Conservation (phyloP, 345 rosid species). For the Arabis hirsuta region DNA sequence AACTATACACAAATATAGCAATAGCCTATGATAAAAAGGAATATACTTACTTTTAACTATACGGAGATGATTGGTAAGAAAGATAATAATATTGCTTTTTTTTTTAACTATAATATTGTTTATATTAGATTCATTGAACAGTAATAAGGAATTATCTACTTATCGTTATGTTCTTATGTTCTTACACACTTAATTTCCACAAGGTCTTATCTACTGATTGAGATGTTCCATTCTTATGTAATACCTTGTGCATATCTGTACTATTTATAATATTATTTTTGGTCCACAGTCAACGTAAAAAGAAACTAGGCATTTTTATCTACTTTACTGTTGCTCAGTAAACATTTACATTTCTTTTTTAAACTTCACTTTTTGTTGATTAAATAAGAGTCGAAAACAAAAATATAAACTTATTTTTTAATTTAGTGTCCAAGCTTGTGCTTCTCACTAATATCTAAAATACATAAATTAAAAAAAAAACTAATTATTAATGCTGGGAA, state of each 20-base stretch:
- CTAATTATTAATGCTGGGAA: background rate
- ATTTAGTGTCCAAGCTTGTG: background rate
- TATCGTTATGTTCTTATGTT: slow-evolving; percentile 8
- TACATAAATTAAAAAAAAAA: too few relatives aligned
- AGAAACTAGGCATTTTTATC: background rate
- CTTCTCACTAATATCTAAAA: background rate
- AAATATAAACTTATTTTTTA: background rate
- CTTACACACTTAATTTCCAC: slow-evolving; percentile 13
- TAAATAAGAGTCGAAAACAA: background rate
- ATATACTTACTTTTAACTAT: background rate
- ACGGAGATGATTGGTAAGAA: slow-evolving; percentile 8
- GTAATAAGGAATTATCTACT: background rate
- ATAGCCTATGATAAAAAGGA: background rate
- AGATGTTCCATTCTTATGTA: background rate
- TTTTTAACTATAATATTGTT: too few relatives aligned
- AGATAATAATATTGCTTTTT: background rate
- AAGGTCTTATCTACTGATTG: background rate
- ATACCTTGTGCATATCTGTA: background rate
- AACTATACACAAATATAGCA: slow-evolving; percentile 9
- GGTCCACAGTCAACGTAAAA: slow-evolving; percentile 34
- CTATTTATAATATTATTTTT: background rate
- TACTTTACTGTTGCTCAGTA: slow-evolving; percentile 11
- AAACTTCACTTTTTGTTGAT: background rate
- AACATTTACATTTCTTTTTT: background rate
- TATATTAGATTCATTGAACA: slow-evolving; percentile 25